phyloP scores from a whole-genome alignment of 2,329 filamentous ascomycete species.

The Colletotrichum nymphaeae region DNA sequence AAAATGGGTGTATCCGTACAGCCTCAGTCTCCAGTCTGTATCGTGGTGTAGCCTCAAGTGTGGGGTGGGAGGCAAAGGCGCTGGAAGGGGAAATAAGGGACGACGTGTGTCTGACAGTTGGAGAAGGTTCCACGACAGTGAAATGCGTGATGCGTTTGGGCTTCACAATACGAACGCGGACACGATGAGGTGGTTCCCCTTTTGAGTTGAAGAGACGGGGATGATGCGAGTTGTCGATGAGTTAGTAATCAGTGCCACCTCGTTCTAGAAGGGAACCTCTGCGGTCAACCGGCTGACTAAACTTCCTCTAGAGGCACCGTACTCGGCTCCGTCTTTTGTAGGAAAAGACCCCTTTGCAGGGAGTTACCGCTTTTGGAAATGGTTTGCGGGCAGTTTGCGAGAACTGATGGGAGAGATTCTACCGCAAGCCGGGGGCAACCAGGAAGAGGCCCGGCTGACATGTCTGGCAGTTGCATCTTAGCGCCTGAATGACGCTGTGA shows the following conservation, averaged over 20 bases:
- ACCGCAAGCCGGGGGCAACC: background rate
- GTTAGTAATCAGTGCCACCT: background rate
- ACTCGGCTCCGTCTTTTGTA: background rate
- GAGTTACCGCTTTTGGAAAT: constrained; percentile 17
- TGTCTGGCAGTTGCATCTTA: background rate
- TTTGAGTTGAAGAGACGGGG: constrained; percentile 13
- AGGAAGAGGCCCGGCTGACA: background rate
- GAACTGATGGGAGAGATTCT: background rate
- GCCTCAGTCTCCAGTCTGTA: background rate
- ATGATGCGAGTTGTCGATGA: background rate
- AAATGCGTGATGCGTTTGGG: background rate
- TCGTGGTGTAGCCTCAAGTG: background rate
- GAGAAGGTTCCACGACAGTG: background rate
- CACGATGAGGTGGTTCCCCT: constrained; percentile 20
- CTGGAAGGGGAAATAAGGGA: background rate
- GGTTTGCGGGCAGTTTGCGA: constrained; percentile 6
- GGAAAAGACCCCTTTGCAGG: constrained; percentile 1
- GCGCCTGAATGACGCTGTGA: constrained; percentile 7
- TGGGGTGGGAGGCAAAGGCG: background rate
- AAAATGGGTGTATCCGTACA: background rate
- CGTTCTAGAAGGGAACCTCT: constrained; percentile 1
- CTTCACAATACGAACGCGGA: constrained; percentile 26
- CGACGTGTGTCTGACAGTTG: constrained; percentile 22
- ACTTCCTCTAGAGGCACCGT: background rate
- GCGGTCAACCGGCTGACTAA: background rate